phyloP scores from a whole-genome alignment of 2,329 filamentous ascomycete species.

The Verticillium albo-atrum region DNA sequence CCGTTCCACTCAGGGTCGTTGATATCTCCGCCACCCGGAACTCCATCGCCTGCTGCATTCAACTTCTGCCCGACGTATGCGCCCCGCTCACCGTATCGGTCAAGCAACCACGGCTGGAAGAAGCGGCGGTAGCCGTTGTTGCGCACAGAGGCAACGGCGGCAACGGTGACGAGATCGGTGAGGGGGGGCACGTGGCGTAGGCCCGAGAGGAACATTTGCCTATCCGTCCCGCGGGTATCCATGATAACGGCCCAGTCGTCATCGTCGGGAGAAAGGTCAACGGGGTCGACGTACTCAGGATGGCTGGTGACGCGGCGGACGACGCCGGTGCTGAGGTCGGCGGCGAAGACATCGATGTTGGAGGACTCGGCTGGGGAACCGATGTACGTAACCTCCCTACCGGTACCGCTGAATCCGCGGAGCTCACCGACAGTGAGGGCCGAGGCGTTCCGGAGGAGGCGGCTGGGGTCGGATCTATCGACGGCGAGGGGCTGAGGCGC shows the following conservation, averaged over 20 bases:
- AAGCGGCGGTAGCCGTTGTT: conserved; percentile 37
- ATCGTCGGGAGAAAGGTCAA: conserved; percentile 30
- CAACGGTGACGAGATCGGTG: conserved; percentile 23
- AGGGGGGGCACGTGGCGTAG: conserved; percentile 32
- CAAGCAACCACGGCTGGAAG: conserved; percentile 36
- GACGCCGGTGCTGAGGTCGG: conserved; percentile 27
- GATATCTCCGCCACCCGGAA: conserved; percentile 20
- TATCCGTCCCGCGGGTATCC: conserved; percentile 30
- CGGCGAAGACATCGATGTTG: conserved; percentile 36
- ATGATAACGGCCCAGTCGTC: conserved; percentile 31
- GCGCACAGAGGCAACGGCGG: conserved; percentile 27
- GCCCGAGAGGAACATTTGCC: conserved; percentile 29
- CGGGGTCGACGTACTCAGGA: conserved; percentile 33
- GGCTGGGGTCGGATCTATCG: conserved; percentile 2
- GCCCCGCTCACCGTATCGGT: conserved; percentile 33
- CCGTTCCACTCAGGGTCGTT: conserved; percentile 40
- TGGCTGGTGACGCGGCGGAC: conserved; percentile 32
- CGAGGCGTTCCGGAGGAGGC: conserved; percentile 20
- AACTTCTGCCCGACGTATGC: conserved; percentile 33
- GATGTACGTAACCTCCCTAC: conserved; percentile 31
- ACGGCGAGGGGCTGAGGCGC: conserved; percentile 6
- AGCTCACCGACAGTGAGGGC: conserved; percentile 32
- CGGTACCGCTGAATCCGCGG: conserved; percentile 32
- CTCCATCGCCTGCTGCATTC: conserved; percentile 26
- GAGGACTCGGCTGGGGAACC: conserved; percentile 29